Evolutionary conservation across 495 filamentous ascomycete genomes (phyloP).

Genomic region (Evernia prunastri): DNA sequence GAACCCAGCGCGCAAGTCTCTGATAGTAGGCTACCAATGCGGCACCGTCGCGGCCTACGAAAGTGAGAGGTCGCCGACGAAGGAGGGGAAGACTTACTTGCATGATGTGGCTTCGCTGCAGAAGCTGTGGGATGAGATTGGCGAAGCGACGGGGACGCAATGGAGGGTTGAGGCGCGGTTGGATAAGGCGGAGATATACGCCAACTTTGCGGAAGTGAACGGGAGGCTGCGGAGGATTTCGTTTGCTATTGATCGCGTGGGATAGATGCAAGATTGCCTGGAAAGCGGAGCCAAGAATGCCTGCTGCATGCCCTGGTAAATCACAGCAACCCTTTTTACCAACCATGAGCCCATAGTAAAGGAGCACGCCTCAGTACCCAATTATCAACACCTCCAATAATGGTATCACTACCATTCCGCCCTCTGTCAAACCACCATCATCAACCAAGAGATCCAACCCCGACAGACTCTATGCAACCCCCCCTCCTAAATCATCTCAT

Average conservation of each 20-base stretch:
- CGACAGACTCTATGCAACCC: too few species aligned
- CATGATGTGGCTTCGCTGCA: constrained; percentile 43
- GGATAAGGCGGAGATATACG: background rate
- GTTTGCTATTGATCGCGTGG: background rate
- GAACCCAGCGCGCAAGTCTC: background rate
- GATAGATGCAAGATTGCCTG: too few species aligned
- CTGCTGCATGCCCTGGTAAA: too few species aligned
- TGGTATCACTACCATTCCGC: too few species aligned
- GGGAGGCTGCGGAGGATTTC: background rate
- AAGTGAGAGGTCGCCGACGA: background rate
- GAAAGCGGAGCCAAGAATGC: too few species aligned
- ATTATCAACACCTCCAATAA: too few species aligned
- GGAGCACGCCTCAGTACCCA: too few species aligned
- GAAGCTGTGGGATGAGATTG: constrained; percentile 46
- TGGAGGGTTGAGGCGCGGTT: constrained; percentile 7
- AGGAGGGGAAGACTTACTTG: constrained; percentile 28
- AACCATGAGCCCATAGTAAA: too few species aligned
- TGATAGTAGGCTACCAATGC: constrained; percentile 11
- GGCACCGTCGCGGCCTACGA: background rate
- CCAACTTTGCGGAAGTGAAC: background rate
- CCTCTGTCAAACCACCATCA: too few species aligned
- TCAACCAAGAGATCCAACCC: too few species aligned
- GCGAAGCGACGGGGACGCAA: constrained; percentile 13
- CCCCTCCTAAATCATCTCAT: too few species aligned
- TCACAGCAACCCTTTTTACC: too few species aligned